phyloP scores from a whole-genome alignment of 2,329 filamentous ascomycete genomes.

The Xylaria sp. region DNA sequence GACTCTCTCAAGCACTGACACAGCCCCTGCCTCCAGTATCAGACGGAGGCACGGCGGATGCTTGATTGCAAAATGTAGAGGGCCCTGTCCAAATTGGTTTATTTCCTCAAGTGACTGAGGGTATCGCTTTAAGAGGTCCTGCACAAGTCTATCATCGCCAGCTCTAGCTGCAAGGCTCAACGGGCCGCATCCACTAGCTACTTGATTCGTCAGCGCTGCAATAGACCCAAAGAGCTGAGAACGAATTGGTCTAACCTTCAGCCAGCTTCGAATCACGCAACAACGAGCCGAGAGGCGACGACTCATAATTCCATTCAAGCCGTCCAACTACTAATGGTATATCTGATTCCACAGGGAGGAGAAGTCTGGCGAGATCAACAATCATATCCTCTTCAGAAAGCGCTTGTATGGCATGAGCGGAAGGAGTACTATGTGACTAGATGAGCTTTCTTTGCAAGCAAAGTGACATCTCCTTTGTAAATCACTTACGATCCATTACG shows the following conservation, averaged over 20 bases:
- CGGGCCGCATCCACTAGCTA: constrained; percentile 20
- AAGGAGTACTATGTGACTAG: background rate
- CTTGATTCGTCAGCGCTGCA: constrained; percentile 1
- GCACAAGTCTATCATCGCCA: constrained; percentile 9
- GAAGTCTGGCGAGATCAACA: background rate
- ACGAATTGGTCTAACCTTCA: constrained; percentile 13
- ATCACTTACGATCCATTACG: background rate
- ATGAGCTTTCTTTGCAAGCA: background rate
- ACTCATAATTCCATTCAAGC: too few relatives aligned
- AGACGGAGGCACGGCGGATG: constrained; percentile 10
- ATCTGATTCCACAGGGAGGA: background rate
- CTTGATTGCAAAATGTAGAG: constrained; percentile 1
- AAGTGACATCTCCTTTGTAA: background rate
- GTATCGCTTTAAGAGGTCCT: constrained; percentile 1
- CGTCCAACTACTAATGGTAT: background rate
- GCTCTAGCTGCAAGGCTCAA: constrained; percentile 21
- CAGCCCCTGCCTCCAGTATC: constrained; percentile 1
- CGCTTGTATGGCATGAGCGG: background rate
- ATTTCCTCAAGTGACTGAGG: constrained; percentile 13
- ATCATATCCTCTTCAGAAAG: too few relatives aligned
- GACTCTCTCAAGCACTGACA: background rate
- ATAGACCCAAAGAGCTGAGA: background rate
- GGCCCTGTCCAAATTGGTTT: background rate
- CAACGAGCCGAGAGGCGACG: background rate
- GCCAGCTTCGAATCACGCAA: background rate